phyloP scores from a whole-genome alignment of 1,284 basidiomycete species.

The Sporisorium graminicola region DNA sequence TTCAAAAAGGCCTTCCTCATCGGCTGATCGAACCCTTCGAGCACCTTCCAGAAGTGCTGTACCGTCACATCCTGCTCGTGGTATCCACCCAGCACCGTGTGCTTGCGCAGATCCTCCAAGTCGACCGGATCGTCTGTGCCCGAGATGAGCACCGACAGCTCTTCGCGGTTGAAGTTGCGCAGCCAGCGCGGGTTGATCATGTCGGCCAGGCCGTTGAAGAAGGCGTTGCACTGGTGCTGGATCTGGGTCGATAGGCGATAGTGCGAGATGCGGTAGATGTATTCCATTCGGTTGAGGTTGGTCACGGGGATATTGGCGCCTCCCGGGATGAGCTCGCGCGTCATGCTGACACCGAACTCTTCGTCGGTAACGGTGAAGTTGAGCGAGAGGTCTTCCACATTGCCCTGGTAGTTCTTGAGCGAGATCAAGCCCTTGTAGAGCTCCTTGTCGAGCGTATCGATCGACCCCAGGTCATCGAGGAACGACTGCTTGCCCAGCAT shows the following conservation, averaged over 20 bases:
- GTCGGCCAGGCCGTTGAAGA: conserved; percentile 70
- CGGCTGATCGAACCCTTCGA: conserved; percentile 57
- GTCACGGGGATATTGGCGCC: conserved; percentile 90
- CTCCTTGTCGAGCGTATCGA: conserved; percentile 74
- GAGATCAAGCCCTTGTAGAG: conserved; percentile 91
- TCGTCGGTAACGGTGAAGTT: conserved; percentile 91
- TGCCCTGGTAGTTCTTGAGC: conserved; percentile 89
- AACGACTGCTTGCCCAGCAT: conserved; percentile 69
- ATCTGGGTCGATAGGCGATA: conserved; percentile 92
- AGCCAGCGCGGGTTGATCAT: conserved; percentile 69
- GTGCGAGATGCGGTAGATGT: conserved; percentile 90
- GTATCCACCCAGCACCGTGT: conserved; percentile 65
- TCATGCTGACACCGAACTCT: conserved; percentile 88
- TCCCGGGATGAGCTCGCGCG: conserved; percentile 83
- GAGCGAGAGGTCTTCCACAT: conserved; percentile 90
- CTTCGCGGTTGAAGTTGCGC: conserved; percentile 64
- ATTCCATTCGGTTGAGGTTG: conserved; percentile 84
- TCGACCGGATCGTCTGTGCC: conserved; percentile 67
- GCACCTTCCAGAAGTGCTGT: conserved; percentile 65
- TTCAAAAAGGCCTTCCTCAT: conserved; percentile 60
- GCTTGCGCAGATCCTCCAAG: conserved; percentile 58
- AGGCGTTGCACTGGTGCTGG: conserved; percentile 78
- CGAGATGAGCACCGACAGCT: conserved; percentile 62
- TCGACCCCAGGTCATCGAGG: conserved; percentile 56
- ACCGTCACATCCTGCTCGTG: conserved; percentile 66